phyloP scores from a whole-genome alignment of 1,284 basidiomycete species.

The Rhodotorula sp. region DNA sequence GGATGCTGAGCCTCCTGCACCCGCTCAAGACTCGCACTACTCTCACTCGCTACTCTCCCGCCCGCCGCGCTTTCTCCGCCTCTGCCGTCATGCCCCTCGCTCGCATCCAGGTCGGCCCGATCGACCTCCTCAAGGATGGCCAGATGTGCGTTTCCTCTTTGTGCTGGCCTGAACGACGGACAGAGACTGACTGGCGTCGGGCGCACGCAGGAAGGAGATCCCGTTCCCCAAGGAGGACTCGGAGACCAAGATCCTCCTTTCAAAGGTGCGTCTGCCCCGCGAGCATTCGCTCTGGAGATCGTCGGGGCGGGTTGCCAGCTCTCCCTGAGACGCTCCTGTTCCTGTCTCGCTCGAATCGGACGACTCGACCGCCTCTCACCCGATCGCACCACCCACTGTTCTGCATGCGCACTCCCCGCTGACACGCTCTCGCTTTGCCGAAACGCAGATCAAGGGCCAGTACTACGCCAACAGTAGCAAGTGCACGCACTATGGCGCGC shows the following conservation, averaged over 20 bases:
- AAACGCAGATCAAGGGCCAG: constrained; percentile 33
- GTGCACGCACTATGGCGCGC: constrained; percentile 87
- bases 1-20: too few relatives aligned
- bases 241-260: constrained; percentile 68
- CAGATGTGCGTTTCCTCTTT: constrained; percentile 7
- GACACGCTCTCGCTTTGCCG: too few relatives aligned
- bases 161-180: neutral
- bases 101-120: constrained; percentile 9
- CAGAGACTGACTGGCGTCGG: neutral
- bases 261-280: constrained; percentile 62
- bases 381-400: too few relatives aligned
- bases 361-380: too few relatives aligned
- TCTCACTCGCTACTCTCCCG: neutral
- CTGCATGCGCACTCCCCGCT: too few relatives aligned
- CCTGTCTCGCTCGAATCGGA: too few relatives aligned
- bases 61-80: neutral
- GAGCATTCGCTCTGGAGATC: neutral
- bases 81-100: neutral
- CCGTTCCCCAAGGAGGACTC: constrained; percentile 66
- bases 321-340: too few relatives aligned
- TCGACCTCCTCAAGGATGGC: constrained; percentile 24
- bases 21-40: neutral
- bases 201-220: constrained; percentile 70
- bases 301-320: too few relatives aligned
- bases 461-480: constrained; percentile 72